phyloP scores from a whole-genome alignment of 441 rosid genomes.

The Eruca vesicaria region DNA sequence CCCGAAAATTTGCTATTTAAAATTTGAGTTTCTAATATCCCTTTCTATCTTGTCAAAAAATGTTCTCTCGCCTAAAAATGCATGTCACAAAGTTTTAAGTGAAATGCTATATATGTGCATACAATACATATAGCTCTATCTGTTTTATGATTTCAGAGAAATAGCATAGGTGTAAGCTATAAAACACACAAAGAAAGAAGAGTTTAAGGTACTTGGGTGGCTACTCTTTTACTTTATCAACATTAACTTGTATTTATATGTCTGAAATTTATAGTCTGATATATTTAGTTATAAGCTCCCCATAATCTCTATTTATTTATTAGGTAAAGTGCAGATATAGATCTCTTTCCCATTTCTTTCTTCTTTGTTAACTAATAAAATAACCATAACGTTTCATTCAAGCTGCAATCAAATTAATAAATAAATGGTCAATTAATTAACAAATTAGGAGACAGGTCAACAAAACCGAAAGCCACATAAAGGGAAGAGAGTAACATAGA shows the following conservation, averaged over 20 bases:
- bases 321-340: not conserved
- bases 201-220: not conserved
- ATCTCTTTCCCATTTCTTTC: not conserved
- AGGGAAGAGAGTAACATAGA: constrained; percentile 38
- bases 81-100: not conserved
- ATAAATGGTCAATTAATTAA: constrained; percentile 35
- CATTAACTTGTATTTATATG: not conserved
- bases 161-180: not conserved
- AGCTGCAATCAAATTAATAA: constrained; percentile 20
- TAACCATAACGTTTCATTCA: constrained; percentile 24
- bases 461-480: constrained; percentile 32
- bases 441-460: constrained; percentile 33
- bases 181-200: not conserved
- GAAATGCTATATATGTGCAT: not conserved
- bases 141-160: not conserved
- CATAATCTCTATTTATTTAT: not conserved
- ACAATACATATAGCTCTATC: not conserved
- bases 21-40: too few relatives aligned
- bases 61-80: not conserved
- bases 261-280: not conserved
- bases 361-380: not conserved
- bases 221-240: not conserved
- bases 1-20: too few relatives aligned
- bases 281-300: not conserved
- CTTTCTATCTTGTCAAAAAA: not conserved